Percentiles rank a stretch among this genome's conserved stretches.
These are phyloP conservation scores for Agastache rugosa DNA, from an alignment of 257 asterid genomes.

Conservation along the genomic window DNA sequence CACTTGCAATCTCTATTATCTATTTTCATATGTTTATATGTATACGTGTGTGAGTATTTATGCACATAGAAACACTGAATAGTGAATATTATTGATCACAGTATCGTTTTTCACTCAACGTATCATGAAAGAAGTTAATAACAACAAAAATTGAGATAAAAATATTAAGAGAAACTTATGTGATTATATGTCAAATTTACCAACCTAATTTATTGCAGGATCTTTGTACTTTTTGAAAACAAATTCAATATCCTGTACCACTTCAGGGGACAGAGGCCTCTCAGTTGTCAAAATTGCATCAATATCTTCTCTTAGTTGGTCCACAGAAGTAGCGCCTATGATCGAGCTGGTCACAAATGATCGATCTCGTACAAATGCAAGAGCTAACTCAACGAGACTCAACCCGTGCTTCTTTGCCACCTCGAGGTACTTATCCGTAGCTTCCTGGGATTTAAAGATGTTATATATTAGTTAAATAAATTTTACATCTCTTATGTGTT, in stretches of 20 bases:
- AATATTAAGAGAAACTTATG: not conserved
- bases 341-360: constrained; percentile 82
- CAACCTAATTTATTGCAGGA: constrained; percentile 63
- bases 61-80: too few relatives aligned
- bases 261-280: constrained; percentile 73
- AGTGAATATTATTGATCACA: too few relatives aligned
- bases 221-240: constrained; percentile 85
- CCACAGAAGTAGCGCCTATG: constrained; percentile 79
- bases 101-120: not conserved
- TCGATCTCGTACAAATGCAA: constrained; percentile 78
- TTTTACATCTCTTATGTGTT: not conserved
- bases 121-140: not conserved
- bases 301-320: constrained; percentile 76
- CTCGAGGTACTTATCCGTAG: constrained; percentile 60
- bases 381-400: constrained; percentile 75
- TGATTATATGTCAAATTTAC: not conserved
- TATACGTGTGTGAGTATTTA: too few relatives aligned
- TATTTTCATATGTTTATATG: too few relatives aligned
- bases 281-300: constrained; percentile 68
- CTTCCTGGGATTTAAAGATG: constrained; percentile 63
- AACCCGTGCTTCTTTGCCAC: constrained; percentile 87
- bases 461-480: not conserved
- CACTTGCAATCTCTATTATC: too few relatives aligned
- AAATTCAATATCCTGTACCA: constrained; percentile 60
- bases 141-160: not conserved